Percentiles rank a stretch among this genome's conserved stretches.
Conservation (phyloP, 768 basidiomycete genomes). For the Hypholoma fasciculare region DNA sequence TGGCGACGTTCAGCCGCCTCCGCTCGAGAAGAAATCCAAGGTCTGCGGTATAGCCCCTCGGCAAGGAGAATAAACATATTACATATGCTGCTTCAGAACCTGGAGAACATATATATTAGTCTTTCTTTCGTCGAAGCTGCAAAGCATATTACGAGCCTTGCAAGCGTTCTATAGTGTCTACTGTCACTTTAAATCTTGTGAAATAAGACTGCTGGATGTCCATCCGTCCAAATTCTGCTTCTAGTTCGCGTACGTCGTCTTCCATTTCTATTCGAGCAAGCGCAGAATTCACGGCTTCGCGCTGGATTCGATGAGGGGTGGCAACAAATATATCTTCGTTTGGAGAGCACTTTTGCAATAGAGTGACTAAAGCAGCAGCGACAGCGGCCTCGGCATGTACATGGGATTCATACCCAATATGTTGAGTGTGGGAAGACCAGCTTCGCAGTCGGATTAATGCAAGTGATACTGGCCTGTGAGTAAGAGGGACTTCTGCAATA, state of each 20-base stretch:
- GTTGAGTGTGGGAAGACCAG: conserved; percentile 26
- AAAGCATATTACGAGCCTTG: conserved; percentile 34
- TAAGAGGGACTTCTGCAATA: conserved; percentile 14
- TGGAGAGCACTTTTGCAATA: conserved; percentile 36
- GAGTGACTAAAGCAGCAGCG: conserved; percentile 42
- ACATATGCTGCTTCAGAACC: conserved; percentile 56
- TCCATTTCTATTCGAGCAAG: conserved; percentile 22
- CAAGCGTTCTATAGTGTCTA: conserved; percentile 51
- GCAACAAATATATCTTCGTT: conserved; percentile 50
- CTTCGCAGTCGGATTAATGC: conserved; percentile 42
- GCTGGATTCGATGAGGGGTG: conserved; percentile 52
- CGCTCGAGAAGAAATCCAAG: conserved; percentile 47
- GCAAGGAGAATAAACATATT: conserved; percentile 51
- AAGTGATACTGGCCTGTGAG: conserved; percentile 42
- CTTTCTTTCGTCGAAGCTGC: neutral
- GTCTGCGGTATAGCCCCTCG: conserved; percentile 34
- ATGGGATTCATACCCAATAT: conserved; percentile 46
- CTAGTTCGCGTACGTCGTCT: conserved; percentile 6
- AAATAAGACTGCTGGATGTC: conserved; percentile 1
- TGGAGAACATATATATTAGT: conserved; percentile 11
- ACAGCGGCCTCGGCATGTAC: conserved; percentile 48
- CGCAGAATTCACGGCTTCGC: conserved; percentile 48
- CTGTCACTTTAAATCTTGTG: conserved; percentile 31
- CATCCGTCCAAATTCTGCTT: conserved; percentile 17
- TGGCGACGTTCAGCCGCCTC: conserved; percentile 51